These are phyloP conservation scores for Thymus mandschuricus DNA, from an alignment of 257 asterid genomes.

Conservation along the genomic window DNA sequence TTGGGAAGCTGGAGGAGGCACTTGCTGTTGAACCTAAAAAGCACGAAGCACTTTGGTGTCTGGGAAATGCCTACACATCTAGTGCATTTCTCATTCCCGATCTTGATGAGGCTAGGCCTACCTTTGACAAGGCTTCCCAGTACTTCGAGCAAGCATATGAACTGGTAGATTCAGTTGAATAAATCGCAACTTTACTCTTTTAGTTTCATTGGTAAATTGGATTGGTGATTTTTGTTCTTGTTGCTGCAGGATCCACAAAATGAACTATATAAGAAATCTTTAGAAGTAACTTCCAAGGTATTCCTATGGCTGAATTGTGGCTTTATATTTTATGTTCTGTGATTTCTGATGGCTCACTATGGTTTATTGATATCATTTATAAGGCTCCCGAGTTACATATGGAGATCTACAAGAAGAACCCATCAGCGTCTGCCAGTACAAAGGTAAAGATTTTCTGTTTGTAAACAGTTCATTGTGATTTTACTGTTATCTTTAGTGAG, in stretches of 20 bases:
- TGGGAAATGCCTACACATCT: slow-evolving; percentile 52
- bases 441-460: slow-evolving; percentile 42
- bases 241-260: slow-evolving; percentile 59
- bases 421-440: slow-evolving; percentile 55
- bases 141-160: slow-evolving; percentile 66
- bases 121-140: slow-evolving; percentile 54
- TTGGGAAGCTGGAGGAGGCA: slow-evolving; percentile 52
- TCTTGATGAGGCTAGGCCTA: slow-evolving; percentile 50
- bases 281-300: slow-evolving; percentile 72
- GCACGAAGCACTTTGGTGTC: slow-evolving; percentile 51
- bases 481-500: neutral
- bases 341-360: neutral
- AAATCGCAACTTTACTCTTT: slow-evolving; percentile 3
- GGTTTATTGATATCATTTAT: neutral
- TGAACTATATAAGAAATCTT: slow-evolving; percentile 62
- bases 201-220: neutral
- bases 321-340: neutral
- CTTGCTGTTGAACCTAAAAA: slow-evolving; percentile 35
- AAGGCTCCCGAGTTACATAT: slow-evolving; percentile 69
- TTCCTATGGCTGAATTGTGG: neutral
- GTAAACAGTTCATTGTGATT: neutral
- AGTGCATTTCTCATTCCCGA: slow-evolving; percentile 39
- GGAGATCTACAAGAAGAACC: slow-evolving; percentile 58
- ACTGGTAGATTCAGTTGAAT: slow-evolving; percentile 40
- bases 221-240: neutral